Evolutionary conservation across 78 protist species (phyloP), one percentile per base, ranked within the genome.

Genomic region (Dictyostelium brefeldianum): DNA sequence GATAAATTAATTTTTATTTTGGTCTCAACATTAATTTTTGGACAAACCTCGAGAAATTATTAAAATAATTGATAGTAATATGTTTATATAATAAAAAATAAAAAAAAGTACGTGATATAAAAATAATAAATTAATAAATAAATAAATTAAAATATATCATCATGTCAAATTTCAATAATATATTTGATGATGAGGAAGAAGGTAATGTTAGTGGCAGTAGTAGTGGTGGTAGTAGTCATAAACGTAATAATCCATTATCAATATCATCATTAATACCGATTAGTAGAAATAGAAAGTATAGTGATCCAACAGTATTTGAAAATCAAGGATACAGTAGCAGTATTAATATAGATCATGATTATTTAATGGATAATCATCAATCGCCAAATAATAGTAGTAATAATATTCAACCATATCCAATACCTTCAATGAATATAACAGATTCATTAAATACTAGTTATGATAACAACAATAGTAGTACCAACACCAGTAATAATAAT

Each of bases 271-370:
- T 41, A 20, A 31, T 46, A 43, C 43, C 50, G 7, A 73, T 29
- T 73, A 36, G 2, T 36, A 75, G 81, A 27, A 75, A 75, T 75
- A 18, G 81, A 53, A 75, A 75, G 25, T 41, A 22, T 22, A 75
- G 81, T 75, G 81, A 75, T 25, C 81, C 81, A 48, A 25, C 81
- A 12, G 11, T 10, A 7, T 50, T n/a, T 71, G 29, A 71, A 48
- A 75, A 36, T 25, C n/a, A 4, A 22, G 46, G 29, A 4, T 7
- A 12, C 22, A 43, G n/a, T 25, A 43, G 62, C 25, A 48, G 50
- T 48, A 43, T 48, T 17, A 43, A 75, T 22, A 25, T 36, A 11
- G 46, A 48, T 25, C 25, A 48, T 46, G 65, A 75, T 48, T 12
- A 36, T 36, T 17, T 48, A 50, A 14, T 75, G 50, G 43, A 75